A percentile compares a stretch with the other conserved stretches of the same genome.
phyloP scores from a whole-genome alignment of 2,329 filamentous ascomycete species.

The Spiromastix sp. region DNA sequence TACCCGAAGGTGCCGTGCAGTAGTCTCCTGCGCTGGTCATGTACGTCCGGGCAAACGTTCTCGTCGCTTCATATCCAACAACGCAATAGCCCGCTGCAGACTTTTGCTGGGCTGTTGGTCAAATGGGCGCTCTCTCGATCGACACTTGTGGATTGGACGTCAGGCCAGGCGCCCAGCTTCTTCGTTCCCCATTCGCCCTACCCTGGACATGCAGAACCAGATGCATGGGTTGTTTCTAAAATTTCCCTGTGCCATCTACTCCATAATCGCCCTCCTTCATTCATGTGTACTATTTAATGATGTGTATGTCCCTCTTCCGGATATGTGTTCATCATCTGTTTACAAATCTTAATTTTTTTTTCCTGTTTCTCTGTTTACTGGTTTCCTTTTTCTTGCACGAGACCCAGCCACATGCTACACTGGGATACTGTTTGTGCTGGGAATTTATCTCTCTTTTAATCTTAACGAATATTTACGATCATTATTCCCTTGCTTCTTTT shows the following conservation, averaged over 20 bases:
- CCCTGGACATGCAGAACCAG: no score
- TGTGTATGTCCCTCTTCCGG: slow-evolving; percentile 1
- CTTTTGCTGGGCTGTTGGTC: not conserved
- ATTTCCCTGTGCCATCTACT: no score
- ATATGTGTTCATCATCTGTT: no score
- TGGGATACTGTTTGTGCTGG: slow-evolving; percentile 3
- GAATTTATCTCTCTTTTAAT: slow-evolving; percentile 4
- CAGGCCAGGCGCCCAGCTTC: not conserved
- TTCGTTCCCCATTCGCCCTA: no score
- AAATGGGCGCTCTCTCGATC: no score
- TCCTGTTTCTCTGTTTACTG: slow-evolving; percentile 1
- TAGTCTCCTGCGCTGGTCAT: slow-evolving; percentile 6
- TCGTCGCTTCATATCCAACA: slow-evolving; percentile 3
- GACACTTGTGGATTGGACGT: no score
- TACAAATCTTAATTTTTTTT: slow-evolving; percentile 5
- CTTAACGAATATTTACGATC: slow-evolving; percentile 4
- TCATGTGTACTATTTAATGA: slow-evolving; percentile 3
- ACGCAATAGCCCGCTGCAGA: not conserved
- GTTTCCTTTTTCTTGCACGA: slow-evolving; percentile 9
- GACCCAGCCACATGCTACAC: slow-evolving; percentile 10
- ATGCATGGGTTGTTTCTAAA: no score
- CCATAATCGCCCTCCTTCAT: no score
- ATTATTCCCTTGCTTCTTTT: slow-evolving; percentile 5
- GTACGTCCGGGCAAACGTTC: slow-evolving; percentile 2
- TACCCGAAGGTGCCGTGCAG: not conserved